phyloP scores from a whole-genome alignment of 2,329 filamentous ascomycete genomes.

The Thermoascus crustaceus region DNA sequence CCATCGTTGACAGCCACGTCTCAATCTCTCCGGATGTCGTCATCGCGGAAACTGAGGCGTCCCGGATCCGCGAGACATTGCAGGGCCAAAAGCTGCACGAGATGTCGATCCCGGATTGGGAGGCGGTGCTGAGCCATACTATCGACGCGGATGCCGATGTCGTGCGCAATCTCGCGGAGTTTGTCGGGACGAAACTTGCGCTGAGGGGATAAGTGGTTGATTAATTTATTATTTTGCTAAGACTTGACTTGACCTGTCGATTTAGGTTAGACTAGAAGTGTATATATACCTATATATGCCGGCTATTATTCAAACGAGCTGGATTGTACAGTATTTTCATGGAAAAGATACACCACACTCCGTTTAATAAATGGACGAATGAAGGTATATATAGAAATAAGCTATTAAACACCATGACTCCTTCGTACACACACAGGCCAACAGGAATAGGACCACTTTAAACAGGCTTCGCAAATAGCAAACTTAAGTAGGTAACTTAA shows the following conservation, averaged over 20 bases:
- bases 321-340: no score
- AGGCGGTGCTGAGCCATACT: not conserved
- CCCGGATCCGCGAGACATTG: constrained; percentile 21
- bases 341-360: no score
- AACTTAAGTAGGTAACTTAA: no score
- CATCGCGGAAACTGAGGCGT: constrained; percentile 26
- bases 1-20: constrained; percentile 32
- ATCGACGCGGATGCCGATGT: not conserved
- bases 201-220: not conserved
- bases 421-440: no score
- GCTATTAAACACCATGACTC: no score
- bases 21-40: constrained; percentile 28
- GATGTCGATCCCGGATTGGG: constrained; percentile 28
- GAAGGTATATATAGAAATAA: no score
- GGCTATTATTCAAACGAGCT: no score
- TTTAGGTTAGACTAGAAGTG: not conserved
- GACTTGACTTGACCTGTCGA: no score
- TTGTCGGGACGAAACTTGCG: not conserved
- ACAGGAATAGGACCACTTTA: no score
- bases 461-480: no score
- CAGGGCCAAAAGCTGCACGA: constrained; percentile 43
- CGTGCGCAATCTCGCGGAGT: not conserved
- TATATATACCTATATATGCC: no score
- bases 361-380: no score
- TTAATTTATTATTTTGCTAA: not conserved